Conservation (phyloP, 805 yeast species). For the Ascoidea rubescens region DNA sequence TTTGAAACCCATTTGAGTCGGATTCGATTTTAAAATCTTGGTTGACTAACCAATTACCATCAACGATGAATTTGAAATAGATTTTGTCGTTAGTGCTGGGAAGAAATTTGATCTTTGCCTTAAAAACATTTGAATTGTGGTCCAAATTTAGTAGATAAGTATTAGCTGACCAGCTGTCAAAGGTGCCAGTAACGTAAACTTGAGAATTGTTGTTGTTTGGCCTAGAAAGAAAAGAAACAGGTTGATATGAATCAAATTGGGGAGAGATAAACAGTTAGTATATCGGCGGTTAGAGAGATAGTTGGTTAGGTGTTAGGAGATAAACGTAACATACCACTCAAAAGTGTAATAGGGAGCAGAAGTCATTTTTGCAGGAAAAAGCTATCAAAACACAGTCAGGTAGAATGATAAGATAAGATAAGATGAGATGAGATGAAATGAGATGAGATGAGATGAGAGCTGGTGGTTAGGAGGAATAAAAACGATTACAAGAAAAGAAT, state of each 20-base stretch:
- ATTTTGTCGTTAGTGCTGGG: constrained; percentile 11
- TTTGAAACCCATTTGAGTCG: constrained; percentile 36
- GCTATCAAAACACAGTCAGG: too few species aligned
- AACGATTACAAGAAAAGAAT: too few species aligned
- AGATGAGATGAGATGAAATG: too few species aligned
- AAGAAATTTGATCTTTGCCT: too few species aligned
- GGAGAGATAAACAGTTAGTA: background rate
- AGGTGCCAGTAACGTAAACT: constrained; percentile 58
- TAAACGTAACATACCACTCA: constrained; percentile 9
- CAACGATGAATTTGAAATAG: constrained; percentile 43
- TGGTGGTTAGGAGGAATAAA: too few species aligned
- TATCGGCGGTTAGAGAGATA: background rate
- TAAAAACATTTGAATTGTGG: constrained; percentile 1
- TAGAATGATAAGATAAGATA: too few species aligned
- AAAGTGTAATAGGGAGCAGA: constrained; percentile 7
- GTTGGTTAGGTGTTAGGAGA: background rate
- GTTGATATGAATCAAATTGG: background rate
- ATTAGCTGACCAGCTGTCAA: constrained; percentile 50
- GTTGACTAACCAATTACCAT: constrained; percentile 41
- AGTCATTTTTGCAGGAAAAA: too few species aligned
- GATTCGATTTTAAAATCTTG: constrained; percentile 17
- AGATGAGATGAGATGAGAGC: too few species aligned
- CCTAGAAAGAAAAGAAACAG: background rate
- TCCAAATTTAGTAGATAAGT: constrained; percentile 30
- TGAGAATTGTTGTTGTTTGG: constrained; percentile 13